phyloP scores from a whole-genome alignment of 257 asterid genomes.

The Linderniella brevidens region DNA sequence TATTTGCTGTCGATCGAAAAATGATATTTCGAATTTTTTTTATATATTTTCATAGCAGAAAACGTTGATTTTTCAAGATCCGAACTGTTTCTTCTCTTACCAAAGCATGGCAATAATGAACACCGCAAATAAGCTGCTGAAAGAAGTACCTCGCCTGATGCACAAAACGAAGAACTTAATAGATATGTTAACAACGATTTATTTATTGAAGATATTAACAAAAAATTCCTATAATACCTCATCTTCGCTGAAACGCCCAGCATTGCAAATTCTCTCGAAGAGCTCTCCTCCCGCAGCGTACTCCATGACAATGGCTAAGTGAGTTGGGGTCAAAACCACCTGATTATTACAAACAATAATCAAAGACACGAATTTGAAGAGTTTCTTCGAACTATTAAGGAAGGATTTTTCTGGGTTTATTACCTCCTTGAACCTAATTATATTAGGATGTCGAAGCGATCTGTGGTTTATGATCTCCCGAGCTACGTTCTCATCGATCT shows the following conservation, averaged over 20 bases:
- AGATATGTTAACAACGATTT: neutral
- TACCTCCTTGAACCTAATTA: slow-evolving; percentile 77
- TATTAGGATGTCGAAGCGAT: slow-evolving; percentile 70
- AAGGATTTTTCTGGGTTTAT: too few relatives aligned
- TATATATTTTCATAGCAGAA: neutral
- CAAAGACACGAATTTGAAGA: neutral
- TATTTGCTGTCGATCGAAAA: slow-evolving; percentile 33
- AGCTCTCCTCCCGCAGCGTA: slow-evolving; percentile 71
- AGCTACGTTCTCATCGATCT: slow-evolving; percentile 81
- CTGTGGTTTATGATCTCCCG: slow-evolving; percentile 75
- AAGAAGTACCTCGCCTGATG: slow-evolving; percentile 34
- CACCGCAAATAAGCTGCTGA: slow-evolving; percentile 37
- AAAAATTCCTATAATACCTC: slow-evolving; percentile 17
- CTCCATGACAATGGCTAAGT: slow-evolving; percentile 58
- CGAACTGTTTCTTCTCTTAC: slow-evolving; percentile 8
- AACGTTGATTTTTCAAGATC: too few relatives aligned
- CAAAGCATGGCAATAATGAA: slow-evolving; percentile 37
- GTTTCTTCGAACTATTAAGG: neutral
- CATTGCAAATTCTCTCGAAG: slow-evolving; percentile 45
- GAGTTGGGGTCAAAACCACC: slow-evolving; percentile 48
- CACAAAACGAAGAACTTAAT: neutral
- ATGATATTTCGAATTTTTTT: neutral
- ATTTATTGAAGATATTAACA: neutral
- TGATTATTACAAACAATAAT: neutral
- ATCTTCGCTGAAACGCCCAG: slow-evolving; percentile 53